Conservation (phyloP, 192 early-diverging fungal species). For the Coemansia sp. region DNA sequence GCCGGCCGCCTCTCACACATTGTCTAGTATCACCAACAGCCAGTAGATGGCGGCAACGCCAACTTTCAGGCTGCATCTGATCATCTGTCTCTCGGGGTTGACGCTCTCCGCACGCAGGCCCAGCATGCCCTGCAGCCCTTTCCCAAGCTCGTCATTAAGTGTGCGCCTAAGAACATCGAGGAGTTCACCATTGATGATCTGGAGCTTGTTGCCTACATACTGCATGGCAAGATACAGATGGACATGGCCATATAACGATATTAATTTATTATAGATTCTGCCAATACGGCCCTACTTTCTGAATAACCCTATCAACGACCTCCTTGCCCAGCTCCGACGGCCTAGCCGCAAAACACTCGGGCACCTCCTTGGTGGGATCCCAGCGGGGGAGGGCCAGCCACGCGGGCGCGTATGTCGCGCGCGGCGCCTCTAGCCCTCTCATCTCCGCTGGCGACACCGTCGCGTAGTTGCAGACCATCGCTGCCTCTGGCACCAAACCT, state of each 20-base stretch:
- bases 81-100: constrained; percentile 34
- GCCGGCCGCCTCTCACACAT: too few species aligned
- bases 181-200: constrained; percentile 81
- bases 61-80: too few species aligned
- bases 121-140: constrained; percentile 84
- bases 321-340: constrained; percentile 2
- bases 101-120: too few species aligned
- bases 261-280: not conserved
- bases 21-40: too few species aligned
- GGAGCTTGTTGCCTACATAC: constrained; percentile 77
- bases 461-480: constrained; percentile 30
- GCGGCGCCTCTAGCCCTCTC: constrained; percentile 17
- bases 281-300: not conserved
- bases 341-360: constrained; percentile 11
- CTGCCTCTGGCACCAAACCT: constrained; percentile 24
- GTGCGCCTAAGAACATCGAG: constrained; percentile 60
- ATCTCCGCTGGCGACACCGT: constrained; percentile 36
- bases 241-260: constrained; percentile 80
- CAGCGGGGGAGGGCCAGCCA: constrained; percentile 24
- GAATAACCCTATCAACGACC: not conserved
- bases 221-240: constrained; percentile 88
- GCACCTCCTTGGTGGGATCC: constrained; percentile 30
- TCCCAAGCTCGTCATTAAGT: constrained; percentile 71
- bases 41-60: too few species aligned
- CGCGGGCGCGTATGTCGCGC: not conserved